Base-by-base conservation (phyloP, 257 asterid species). In the Knoxia roxburghii region DNA sequence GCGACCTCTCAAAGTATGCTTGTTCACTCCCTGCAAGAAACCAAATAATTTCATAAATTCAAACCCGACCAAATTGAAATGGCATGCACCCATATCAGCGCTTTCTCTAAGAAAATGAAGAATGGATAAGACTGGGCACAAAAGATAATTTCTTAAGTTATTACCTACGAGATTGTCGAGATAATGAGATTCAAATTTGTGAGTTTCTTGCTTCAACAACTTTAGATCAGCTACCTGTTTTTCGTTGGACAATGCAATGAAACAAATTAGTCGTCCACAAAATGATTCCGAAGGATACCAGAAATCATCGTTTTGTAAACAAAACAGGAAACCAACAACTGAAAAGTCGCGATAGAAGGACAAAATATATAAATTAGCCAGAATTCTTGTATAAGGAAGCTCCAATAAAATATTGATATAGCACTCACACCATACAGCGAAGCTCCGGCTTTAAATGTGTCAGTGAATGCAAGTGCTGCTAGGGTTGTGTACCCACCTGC, bases 401-500 rank as follows among this genome's bases (percentile, higher is more conserved):
- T n/a, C n/a, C n/a, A n/a, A 59, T 8, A 13, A 64, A 33, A 64
- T 12, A 46, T 51, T 41, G 51, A 24, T 29, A 14, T 77, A 80
- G 74, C 68, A 90, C 98, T 82, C 77, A 93, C 96, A 35, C 99
- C 99, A 79, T 90, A 93, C 79, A 90, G 75, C 53, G 99, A 93
- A 72, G 95, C 86, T 61, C 97, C 97, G 61, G 97, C 97, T 81
- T 81, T 93, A 70, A 93, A 93, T 24, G 72, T 77, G 67, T 90
- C 84, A 63, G 81, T 80, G 77, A 93, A 93, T 64, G 97, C 97
- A 70, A 90, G 96, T 50, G 97, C 91, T 23, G 97, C 99, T 61
- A 93, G 73, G 73, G 99, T 90, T 62, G 99, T 93, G 84, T 88
- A 93, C 50, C 99, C 99, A 70, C 99, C 99, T 64, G 99, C 99